A percentile compares a stretch with the other conserved stretches of the same genome.
Conservation (phyloP, 208 protist genomes). For the Crithidia fasciculata region DNA sequence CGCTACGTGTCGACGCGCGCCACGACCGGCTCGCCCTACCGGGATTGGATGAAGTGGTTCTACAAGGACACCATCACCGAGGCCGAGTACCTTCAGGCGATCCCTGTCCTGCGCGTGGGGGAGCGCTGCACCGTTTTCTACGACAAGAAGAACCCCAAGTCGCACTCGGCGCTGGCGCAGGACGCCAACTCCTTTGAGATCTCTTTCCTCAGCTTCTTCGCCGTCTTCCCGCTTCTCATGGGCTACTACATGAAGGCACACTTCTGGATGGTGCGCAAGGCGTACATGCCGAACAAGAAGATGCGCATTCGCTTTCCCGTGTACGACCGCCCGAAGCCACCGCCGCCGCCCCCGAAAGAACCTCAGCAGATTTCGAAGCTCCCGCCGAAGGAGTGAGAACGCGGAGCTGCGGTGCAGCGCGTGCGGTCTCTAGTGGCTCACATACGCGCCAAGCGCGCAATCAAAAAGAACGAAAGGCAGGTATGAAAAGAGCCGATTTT, state of each 20-base stretch:
- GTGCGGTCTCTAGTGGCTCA: neutral
- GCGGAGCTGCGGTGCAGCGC: too few relatives aligned
- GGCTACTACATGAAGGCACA: constrained; percentile 84
- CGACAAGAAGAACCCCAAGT: constrained; percentile 75
- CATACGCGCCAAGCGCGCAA: neutral
- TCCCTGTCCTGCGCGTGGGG: constrained; percentile 82
- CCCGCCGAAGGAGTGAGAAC: constrained; percentile 44
- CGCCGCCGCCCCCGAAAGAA: constrained; percentile 49
- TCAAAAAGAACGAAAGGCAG: neutral
- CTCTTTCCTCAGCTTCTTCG: constrained; percentile 75
- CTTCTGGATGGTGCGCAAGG: constrained; percentile 79
- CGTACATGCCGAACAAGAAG: constrained; percentile 82
- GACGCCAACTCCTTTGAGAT: constrained; percentile 92
- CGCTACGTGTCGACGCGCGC: constrained; percentile 76
- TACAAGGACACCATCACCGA: constrained; percentile 91
- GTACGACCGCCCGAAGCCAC: constrained; percentile 56
- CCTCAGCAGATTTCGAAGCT: constrained; percentile 62
- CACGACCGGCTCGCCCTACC: constrained; percentile 85
- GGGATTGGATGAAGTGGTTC: constrained; percentile 76
- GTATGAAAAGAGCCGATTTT: too few relatives aligned
- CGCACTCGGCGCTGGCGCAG: constrained; percentile 78
- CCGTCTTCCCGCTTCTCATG: constrained; percentile 84
- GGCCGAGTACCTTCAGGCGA: constrained; percentile 88
- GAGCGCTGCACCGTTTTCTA: constrained; percentile 88
- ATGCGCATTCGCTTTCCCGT: constrained; percentile 78